Conservation (phyloP, 192 early-diverging fungal genomes). For the Paraglomus brasilianum region DNA sequence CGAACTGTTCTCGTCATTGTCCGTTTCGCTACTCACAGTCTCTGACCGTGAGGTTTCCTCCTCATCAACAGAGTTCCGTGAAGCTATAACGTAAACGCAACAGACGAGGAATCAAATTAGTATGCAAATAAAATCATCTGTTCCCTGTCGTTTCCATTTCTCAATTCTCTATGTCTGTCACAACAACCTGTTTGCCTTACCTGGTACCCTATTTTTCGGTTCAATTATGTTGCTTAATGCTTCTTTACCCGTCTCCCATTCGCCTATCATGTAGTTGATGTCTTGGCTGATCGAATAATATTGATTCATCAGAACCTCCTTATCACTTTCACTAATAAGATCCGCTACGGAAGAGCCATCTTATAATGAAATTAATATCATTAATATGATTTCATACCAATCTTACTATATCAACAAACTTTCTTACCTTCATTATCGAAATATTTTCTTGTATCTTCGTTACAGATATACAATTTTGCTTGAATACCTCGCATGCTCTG, state of each 20-base stretch:
- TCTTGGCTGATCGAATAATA: conserved; percentile 49
- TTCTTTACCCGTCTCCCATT: conserved; percentile 53
- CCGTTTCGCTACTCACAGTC: conserved; percentile 7
- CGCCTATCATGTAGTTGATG: conserved; percentile 47
- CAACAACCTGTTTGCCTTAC: neutral
- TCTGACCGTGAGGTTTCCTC: conserved; percentile 33
- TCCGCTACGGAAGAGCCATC: conserved; percentile 8
- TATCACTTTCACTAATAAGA: conserved; percentile 28
- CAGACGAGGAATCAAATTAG: neutral
- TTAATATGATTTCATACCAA: neutral
- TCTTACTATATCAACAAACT: neutral
- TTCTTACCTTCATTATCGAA: conserved; percentile 30
- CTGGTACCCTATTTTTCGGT: conserved; percentile 23
- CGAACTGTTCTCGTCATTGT: neutral
- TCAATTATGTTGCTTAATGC: conserved; percentile 44
- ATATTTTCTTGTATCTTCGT: conserved; percentile 49
- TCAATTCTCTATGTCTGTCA: neutral
- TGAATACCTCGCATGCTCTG: conserved; percentile 55
- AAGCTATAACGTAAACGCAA: neutral
- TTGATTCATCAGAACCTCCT: conserved; percentile 40
- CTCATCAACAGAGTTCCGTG: conserved; percentile 18
- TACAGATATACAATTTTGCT: conserved; percentile 57
- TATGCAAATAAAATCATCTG: neutral
- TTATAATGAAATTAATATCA: no score
- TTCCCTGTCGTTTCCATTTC: neutral